phyloP scores from a whole-genome alignment of 768 basidiomycete genomes.

The Exidia glandulosa region DNA sequence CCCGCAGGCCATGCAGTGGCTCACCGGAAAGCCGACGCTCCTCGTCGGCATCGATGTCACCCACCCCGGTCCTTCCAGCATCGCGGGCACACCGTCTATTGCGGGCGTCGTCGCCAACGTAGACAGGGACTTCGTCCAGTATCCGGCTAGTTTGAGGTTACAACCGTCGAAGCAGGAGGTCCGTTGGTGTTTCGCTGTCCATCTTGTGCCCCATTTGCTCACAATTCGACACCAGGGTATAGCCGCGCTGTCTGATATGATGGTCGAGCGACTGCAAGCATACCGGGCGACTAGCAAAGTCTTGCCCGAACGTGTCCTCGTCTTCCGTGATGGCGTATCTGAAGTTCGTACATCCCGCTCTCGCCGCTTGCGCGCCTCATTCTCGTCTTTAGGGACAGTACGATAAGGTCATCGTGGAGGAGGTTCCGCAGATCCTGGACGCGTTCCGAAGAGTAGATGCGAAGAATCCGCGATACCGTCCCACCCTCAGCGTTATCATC shows the following conservation, averaged over 20 bases:
- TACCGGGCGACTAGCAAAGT: slow-evolving; percentile 8
- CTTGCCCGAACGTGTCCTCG: slow-evolving; percentile 56
- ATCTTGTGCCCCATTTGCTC: not conserved
- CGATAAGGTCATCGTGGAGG: slow-evolving; percentile 43
- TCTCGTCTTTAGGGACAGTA: slow-evolving; percentile 52
- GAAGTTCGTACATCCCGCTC: slow-evolving; percentile 13
- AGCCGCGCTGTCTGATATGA: slow-evolving; percentile 50
- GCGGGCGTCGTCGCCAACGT: slow-evolving; percentile 65
- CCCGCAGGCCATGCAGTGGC: slow-evolving; percentile 45
- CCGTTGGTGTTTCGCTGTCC: slow-evolving; percentile 1
- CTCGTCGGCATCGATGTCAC: slow-evolving; percentile 66
- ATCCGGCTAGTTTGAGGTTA: slow-evolving; percentile 60
- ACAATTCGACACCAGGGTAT: slow-evolving; percentile 37
- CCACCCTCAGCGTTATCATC: slow-evolving; percentile 58
- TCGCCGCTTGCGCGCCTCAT: not conserved
- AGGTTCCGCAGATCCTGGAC: slow-evolving; percentile 48
- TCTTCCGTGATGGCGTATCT: slow-evolving; percentile 77
- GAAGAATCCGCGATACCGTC: slow-evolving; percentile 40
- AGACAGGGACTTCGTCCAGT: slow-evolving; percentile 61
- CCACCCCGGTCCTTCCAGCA: slow-evolving; percentile 67
- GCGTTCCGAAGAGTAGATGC: slow-evolving; percentile 47
- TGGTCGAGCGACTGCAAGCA: slow-evolving; percentile 48
- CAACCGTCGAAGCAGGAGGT: slow-evolving; percentile 71
- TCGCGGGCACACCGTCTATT: slow-evolving; percentile 69
- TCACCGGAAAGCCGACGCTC: slow-evolving; percentile 61